A percentile compares a stretch with the other conserved stretches of the same genome.
Evolutionary conservation across 1,284 basidiomycete genomes (phyloP).

Genomic region (Moniliella sp.): DNA sequence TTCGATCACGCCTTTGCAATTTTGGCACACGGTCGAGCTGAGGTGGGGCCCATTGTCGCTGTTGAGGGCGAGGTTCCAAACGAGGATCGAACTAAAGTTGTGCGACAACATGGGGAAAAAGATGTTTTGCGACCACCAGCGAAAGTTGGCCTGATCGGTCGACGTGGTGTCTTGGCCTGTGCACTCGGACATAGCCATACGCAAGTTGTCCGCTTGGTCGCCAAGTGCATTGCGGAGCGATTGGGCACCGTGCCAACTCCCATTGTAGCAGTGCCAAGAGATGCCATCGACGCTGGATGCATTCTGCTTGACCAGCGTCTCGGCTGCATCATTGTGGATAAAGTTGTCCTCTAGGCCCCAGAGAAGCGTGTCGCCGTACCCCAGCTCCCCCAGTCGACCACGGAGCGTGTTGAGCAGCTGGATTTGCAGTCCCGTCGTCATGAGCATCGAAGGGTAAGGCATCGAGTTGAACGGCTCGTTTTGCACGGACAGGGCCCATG

Average conservation of each 20-base stretch:
- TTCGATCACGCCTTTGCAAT: conserved; percentile 9
- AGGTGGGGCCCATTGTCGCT: conserved; percentile 9
- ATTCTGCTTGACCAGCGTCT: conserved; percentile 9
- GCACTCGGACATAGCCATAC: conserved; percentile 16
- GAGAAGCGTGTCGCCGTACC: conserved; percentile 2
- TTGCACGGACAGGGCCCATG: conserved; percentile 16
- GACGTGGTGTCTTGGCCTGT: too few relatives aligned
- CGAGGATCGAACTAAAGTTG: conserved; percentile 5
- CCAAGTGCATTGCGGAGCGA: too few relatives aligned
- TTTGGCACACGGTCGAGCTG: conserved; percentile 6
- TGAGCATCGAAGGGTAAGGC: conserved; percentile 11
- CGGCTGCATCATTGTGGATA: conserved; percentile 9
- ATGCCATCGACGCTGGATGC: conserved; percentile 9
- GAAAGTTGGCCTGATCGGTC: conserved; percentile 1
- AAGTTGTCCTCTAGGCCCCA: conserved; percentile 18
- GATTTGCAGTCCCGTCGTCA: conserved; percentile 5
- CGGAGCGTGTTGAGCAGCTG: conserved; percentile 6
- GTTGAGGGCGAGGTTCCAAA: conserved; percentile 18
- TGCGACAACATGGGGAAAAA: conserved; percentile 9
- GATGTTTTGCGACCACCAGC: conserved; percentile 12
- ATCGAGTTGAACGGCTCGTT: conserved; percentile 13
- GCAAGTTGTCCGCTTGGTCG: too few relatives aligned
- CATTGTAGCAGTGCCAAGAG: conserved; percentile 20
- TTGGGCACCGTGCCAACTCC: too few relatives aligned
- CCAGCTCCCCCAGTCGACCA: conserved; percentile 2